A percentile compares a stretch with the other conserved stretches of the same genome.
These are phyloP conservation scores for Flaveria ramosissima DNA, from an alignment of 129 eudicot genomes.

Conservation along the genomic window DNA sequence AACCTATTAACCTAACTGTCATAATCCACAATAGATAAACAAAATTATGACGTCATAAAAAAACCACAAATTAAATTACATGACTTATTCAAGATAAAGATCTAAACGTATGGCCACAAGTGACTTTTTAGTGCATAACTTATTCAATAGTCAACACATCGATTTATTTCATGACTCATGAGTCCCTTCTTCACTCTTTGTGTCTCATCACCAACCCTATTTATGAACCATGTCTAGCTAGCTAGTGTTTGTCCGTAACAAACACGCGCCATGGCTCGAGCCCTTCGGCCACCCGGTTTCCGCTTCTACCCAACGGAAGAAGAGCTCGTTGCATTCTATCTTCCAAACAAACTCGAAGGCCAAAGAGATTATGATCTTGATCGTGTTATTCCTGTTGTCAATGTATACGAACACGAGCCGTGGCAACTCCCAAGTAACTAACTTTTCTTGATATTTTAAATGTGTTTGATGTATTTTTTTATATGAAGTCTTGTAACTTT, in stretches of 20 bases:
- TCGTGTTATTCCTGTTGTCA: constrained; percentile 58
- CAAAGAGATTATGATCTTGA: constrained; percentile 25
- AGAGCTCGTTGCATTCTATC: constrained; percentile 68
- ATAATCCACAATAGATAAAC: not conserved
- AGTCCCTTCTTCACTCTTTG: constrained; percentile 36
- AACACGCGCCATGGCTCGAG: constrained; percentile 17
- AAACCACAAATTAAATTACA: not conserved
- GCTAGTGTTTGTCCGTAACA: not conserved
- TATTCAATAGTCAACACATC: constrained; percentile 37
- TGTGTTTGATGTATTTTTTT: too few relatives aligned
- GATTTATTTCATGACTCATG: too few relatives aligned
- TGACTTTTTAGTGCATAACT: constrained; percentile 4
- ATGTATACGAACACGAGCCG: constrained; percentile 63
- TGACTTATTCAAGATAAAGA: constrained; percentile 16
- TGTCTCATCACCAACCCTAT: constrained; percentile 12
- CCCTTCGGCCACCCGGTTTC: constrained; percentile 42
- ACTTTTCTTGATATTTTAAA: too few relatives aligned
- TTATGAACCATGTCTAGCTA: constrained; percentile 19
- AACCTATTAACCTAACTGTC: not conserved
- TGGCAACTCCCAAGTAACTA: constrained; percentile 57
- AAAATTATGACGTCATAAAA: not conserved
- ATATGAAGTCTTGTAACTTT: too few relatives aligned
- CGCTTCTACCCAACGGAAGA: constrained; percentile 88
- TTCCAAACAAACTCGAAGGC: constrained; percentile 51
- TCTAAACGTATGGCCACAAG: constrained; percentile 21